Conservation (phyloP, 345 rosid species). For the rapeseed (Brassica napus) region Da-Ae NC_063447.1:43619501-43620000, state of each 20-base stretch:
- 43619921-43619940: background rate
- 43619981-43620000: background rate
- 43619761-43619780: constrained; percentile 15
- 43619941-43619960: background rate
- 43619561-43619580: background rate
- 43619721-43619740: background rate
- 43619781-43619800: constrained; percentile 9
- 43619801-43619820: constrained; percentile 24
- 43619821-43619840: background rate
- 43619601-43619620: background rate
- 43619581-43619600: constrained; percentile 4
- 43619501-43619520: constrained; percentile 90
- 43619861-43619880: background rate
- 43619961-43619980: background rate
- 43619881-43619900: background rate
- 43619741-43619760: background rate
- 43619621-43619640: background rate
- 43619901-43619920: background rate
- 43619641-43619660: constrained; percentile 17
- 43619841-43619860: constrained; percentile 26
- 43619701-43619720: background rate
- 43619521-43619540: constrained; percentile 83
- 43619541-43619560: constrained; percentile 42
- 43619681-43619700: constrained; percentile 4
- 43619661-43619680: background rate